A percentile compares a stretch with the other conserved stretches of the same genome.
Conservation (phyloP, 2,329 filamentous ascomycete species). For the Anisogramma anomala region DNA sequence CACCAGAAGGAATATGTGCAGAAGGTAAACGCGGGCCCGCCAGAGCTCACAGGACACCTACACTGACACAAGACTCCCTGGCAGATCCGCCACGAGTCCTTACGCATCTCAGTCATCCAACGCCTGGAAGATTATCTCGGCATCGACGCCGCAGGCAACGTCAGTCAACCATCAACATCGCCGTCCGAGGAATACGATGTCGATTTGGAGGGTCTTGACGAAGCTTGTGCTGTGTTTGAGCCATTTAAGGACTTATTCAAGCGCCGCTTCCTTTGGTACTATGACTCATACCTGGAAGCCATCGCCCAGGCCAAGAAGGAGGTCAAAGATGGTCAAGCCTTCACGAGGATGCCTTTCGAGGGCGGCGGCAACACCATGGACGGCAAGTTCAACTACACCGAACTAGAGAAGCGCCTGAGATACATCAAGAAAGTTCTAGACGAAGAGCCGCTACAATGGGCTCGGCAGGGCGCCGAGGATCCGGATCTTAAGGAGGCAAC, state of each 20-base stretch:
- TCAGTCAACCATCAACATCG: conserved; percentile 22
- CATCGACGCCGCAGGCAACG: conserved; percentile 42
- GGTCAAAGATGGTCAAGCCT: conserved; percentile 50
- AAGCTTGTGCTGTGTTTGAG: conserved; percentile 53
- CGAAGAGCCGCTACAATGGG: conserved; percentile 62
- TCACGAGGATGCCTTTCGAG: conserved; percentile 85
- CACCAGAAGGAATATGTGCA: conserved; percentile 64
- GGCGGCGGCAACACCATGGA: conserved; percentile 66
- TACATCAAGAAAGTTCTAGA: conserved; percentile 60
- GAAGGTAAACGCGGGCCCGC: conserved; percentile 49
- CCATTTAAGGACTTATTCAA: conserved; percentile 88
- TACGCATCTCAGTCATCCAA: conserved; percentile 77
- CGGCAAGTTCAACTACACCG: conserved; percentile 70
- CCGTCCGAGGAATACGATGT: conserved; percentile 32
- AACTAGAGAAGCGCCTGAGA: conserved; percentile 57
- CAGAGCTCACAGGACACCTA: too few relatives aligned
- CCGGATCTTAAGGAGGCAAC: conserved; percentile 56
- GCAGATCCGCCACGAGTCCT: conserved; percentile 80
- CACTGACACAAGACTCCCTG: neutral
- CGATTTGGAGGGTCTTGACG: conserved; percentile 38
- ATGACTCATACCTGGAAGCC: conserved; percentile 67
- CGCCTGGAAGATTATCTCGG: conserved; percentile 69
- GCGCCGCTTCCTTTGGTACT: conserved; percentile 90
- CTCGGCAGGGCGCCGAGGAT: conserved; percentile 46
- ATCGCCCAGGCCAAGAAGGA: conserved; percentile 55